Evolutionary conservation across 805 yeast genomes (phyloP).

Genomic region (Candida vartiovaarae): DNA sequence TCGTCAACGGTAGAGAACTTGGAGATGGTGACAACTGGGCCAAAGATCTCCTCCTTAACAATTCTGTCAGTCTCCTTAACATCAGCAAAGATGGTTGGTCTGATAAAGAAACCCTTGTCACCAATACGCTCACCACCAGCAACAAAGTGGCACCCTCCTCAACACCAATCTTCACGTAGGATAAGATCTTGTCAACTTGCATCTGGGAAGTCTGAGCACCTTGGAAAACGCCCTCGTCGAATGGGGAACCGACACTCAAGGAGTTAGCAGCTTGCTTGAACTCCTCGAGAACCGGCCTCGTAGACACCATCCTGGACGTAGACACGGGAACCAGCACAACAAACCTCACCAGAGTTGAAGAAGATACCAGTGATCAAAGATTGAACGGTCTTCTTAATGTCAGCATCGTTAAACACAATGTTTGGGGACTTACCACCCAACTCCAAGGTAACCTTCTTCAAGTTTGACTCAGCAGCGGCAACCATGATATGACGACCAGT

Average conservation of each 20-base stretch:
- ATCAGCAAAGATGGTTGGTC: conserved; percentile 71
- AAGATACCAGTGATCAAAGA: conserved; percentile 77
- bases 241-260: conserved; percentile 76
- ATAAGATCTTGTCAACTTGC: conserved; percentile 73
- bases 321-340: conserved; percentile 91
- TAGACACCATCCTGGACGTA: conserved; percentile 81
- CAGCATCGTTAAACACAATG: conserved; percentile 80
- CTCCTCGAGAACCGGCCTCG: conserved; percentile 63
- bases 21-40: conserved; percentile 83
- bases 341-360: conserved; percentile 93
- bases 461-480: conserved; percentile 69
- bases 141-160: conserved; percentile 76
- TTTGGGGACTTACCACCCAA: conserved; percentile 96
- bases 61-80: conserved; percentile 61
- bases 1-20: conserved; percentile 82
- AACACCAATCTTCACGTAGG: conserved; percentile 70
- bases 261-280: conserved; percentile 47
- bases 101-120: conserved; percentile 58
- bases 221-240: conserved; percentile 68
- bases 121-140: conserved; percentile 63
- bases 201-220: conserved; percentile 87
- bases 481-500: conserved; percentile 80
- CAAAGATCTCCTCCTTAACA: conserved; percentile 77
- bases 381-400: conserved; percentile 67
- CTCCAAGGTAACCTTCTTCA: conserved; percentile 90